phyloP scores from a whole-genome alignment of 177 flowering plant species.

The Vitis hybrid region DNA sequence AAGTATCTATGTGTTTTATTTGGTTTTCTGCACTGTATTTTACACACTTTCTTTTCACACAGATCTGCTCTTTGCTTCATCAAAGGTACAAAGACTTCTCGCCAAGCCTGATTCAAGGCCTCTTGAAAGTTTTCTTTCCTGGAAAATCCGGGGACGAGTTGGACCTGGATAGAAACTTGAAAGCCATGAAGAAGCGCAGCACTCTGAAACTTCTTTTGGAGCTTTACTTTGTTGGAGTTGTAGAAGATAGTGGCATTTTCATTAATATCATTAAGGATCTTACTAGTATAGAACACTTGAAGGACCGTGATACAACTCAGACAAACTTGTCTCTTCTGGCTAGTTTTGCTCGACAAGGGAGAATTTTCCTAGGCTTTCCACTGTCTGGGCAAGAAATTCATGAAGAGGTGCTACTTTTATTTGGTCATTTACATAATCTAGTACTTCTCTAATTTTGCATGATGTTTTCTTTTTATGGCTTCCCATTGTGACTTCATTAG shows the following conservation, averaged over 20 bases:
- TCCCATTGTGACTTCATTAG: background rate
- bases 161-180: conserved; percentile 74
- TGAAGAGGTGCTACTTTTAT: conserved; percentile 66
- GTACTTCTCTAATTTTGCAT: background rate
- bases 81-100: conserved; percentile 95
- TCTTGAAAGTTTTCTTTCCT: conserved; percentile 77
- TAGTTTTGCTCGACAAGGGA: conserved; percentile 95
- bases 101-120: conserved; percentile 80
- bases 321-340: conserved; percentile 87
- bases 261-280: conserved; percentile 86
- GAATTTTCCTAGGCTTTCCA: conserved; percentile 83
- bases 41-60: conserved; percentile 12
- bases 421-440: background rate
- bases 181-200: conserved; percentile 96
- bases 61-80: conserved; percentile 97
- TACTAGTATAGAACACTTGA: conserved; percentile 72
- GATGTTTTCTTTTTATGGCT: background rate
- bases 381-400: conserved; percentile 71
- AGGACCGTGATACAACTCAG: conserved; percentile 90
- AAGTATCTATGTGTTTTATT: background rate
- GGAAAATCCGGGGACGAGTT: conserved; percentile 85
- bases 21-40: conserved; percentile 5
- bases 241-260: conserved; percentile 75
- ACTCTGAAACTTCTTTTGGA: conserved; percentile 84
- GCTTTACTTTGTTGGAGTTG: conserved; percentile 89